phyloP scores from a whole-genome alignment of 192 early-diverging fungal genomes.

The Podila minutissima region DNA sequence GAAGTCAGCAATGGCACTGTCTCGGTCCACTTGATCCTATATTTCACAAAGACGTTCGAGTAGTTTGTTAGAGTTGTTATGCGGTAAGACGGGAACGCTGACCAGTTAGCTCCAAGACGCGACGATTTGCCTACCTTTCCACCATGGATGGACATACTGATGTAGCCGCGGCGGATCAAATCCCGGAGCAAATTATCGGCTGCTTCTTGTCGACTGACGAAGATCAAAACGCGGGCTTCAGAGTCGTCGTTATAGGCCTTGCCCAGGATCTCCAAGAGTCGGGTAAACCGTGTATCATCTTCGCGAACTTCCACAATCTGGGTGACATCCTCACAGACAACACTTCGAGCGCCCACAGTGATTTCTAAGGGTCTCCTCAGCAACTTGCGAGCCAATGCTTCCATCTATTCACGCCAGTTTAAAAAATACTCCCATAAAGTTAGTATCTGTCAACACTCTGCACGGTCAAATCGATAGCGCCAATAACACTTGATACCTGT shows the following conservation, averaged over 20 bases:
- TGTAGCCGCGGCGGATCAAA: conserved; percentile 85
- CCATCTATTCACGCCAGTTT: conserved; percentile 66
- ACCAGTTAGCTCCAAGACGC: background rate
- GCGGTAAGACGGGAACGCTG: too few species aligned
- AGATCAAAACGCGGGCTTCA: conserved; percentile 83
- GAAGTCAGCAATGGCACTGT: conserved; percentile 94
- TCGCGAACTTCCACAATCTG: conserved; percentile 92
- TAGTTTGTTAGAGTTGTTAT: too few species aligned
- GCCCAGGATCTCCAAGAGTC: conserved; percentile 90
- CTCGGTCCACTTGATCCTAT: conserved; percentile 86
- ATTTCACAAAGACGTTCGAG: background rate
- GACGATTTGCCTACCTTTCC: conserved; percentile 72
- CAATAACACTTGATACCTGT: conserved; percentile 57
- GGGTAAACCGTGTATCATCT: conserved; percentile 86
- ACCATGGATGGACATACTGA: conserved; percentile 93
- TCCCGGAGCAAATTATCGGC: conserved; percentile 91
- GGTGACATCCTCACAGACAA: conserved; percentile 87
- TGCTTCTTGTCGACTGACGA: conserved; percentile 96
- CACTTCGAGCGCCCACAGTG: conserved; percentile 92
- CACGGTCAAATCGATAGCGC: background rate
- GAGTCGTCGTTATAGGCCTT: conserved; percentile 76
- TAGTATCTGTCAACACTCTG: background rate
- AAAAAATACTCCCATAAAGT: background rate
- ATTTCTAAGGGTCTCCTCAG: conserved; percentile 92
- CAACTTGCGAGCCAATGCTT: conserved; percentile 93